A percentile compares a stretch with the other conserved stretches of the same genome.
Conservation (phyloP, 345 rosid genomes). For the Eucalyptus curtisii region DNA sequence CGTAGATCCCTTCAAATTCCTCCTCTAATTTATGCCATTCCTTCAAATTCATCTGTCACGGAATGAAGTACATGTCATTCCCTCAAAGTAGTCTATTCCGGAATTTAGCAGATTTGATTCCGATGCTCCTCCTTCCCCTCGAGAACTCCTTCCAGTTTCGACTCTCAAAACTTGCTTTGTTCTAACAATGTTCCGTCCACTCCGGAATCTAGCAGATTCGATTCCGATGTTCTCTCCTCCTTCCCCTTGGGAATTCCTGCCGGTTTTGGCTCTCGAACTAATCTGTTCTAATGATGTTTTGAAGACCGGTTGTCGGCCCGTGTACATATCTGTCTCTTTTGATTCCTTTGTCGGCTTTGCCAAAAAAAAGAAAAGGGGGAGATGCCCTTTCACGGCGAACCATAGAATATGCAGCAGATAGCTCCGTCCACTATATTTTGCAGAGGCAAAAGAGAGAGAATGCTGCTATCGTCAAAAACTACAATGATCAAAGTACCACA, state of each 20-base stretch:
- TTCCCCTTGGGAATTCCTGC: not conserved
- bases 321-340: not conserved
- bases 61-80: not conserved
- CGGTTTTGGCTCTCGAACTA: not conserved
- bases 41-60: not conserved
- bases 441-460: not conserved
- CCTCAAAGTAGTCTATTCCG: too few relatives aligned
- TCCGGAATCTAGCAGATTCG: not conserved
- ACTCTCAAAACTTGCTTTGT: not conserved
- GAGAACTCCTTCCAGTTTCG: not conserved
- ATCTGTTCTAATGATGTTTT: not conserved
- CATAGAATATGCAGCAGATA: not conserved
- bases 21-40: not conserved
- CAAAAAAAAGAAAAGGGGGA: not conserved
- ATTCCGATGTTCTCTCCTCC: not conserved
- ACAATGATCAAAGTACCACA: not conserved
- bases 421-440: not conserved
- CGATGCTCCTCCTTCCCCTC: not conserved
- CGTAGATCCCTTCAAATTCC: not conserved
- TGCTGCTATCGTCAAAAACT: not conserved
- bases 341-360: not conserved
- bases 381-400: not conserved
- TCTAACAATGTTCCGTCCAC: not conserved
- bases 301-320: not conserved
- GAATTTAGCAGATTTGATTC: not conserved